These are phyloP conservation scores for slime mould (Dictyostelium discoideum) DNA, from an alignment of 78 protist genomes.

Conservation along the genomic window dicty_2.7 NC_007090.3:1975501-1976000, in stretches of 20 bases:
- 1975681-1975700: background rate
- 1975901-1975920: slow-evolving; percentile 70
- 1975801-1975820: too few relatives aligned
- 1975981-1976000: slow-evolving; percentile 60
- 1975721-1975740: background rate
- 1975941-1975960: slow-evolving; percentile 63
- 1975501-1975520: slow-evolving; percentile 27
- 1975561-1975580: slow-evolving; percentile 60
- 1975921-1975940: slow-evolving; percentile 23
- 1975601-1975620: background rate
- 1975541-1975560: slow-evolving; percentile 75
- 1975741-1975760: background rate
- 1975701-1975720: background rate
- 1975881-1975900: slow-evolving; percentile 47
- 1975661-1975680: too few relatives aligned
- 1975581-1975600: background rate
- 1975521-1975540: slow-evolving; percentile 68
- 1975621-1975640: background rate
- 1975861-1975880: slow-evolving; percentile 16
- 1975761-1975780: background rate
- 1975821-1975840: too few relatives aligned
- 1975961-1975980: slow-evolving; percentile 18
- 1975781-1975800: too few relatives aligned
- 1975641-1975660: background rate
- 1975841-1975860: too few relatives aligned